Conservation (phyloP, 106 monocot species). For the Dendrobium nobile region DNA sequence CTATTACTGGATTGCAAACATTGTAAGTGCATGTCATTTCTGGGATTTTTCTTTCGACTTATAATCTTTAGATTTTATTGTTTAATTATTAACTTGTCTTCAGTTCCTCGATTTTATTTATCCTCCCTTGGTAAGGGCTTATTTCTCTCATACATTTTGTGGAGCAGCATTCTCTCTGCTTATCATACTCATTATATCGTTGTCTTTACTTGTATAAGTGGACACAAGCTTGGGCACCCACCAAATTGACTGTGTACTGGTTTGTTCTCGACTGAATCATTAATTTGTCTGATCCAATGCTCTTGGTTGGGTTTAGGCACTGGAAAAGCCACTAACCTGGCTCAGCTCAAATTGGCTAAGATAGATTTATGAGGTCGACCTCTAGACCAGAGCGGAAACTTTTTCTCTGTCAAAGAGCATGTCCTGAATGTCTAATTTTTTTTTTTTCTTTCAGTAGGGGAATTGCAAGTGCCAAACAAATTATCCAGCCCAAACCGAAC, state of each 20-base stretch:
- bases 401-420: neutral
- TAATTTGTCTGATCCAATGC: neutral
- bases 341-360: neutral
- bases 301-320: neutral
- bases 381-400: neutral
- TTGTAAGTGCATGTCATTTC: constrained; percentile 48
- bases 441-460: too few relatives aligned
- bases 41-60: neutral
- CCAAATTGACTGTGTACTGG: neutral
- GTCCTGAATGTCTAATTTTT: neutral
- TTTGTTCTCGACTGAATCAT: neutral
- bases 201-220: neutral
- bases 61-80: constrained; percentile 3
- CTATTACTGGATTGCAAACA: constrained; percentile 47
- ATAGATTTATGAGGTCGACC: neutral
- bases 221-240: neutral
- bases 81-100: neutral
- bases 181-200: neutral
- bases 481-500: neutral
- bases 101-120: neutral
- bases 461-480: too few relatives aligned
- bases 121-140: neutral
- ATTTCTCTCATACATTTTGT: neutral
- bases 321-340: neutral
- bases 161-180: neutral